Conservation (phyloP, 768 basidiomycete species). For the Lactifluus subvellereus region DNA sequence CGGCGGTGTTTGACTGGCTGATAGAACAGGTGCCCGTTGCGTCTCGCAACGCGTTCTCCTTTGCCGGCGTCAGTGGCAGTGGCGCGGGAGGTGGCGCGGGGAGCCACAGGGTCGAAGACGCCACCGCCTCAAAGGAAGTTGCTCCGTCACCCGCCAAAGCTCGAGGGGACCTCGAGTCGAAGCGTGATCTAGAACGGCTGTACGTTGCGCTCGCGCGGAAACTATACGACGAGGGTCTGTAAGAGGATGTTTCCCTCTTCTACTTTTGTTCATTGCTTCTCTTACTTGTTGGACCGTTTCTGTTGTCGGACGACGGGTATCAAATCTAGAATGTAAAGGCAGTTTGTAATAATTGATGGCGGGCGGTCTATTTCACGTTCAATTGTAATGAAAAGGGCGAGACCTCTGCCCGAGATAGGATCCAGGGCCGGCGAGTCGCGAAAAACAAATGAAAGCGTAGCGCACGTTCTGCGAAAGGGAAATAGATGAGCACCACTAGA, state of each 20-base stretch:
- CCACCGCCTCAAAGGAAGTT: not conserved
- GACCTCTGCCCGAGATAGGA: too few relatives aligned
- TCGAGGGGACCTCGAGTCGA: slow-evolving; percentile 51
- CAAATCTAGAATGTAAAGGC: not conserved
- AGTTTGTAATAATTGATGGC: too few relatives aligned
- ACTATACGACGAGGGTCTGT: slow-evolving; percentile 89
- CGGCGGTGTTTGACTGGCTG: slow-evolving; percentile 74
- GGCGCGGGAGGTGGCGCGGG: slow-evolving; percentile 8
- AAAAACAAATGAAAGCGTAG: too few relatives aligned
- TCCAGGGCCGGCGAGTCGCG: too few relatives aligned
- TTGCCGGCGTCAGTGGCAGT: not conserved
- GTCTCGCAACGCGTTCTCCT: slow-evolving; percentile 13
- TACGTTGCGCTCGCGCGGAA: slow-evolving; percentile 86
- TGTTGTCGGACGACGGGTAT: not conserved
- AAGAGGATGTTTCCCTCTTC: not conserved
- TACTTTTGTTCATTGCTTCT: not conserved
- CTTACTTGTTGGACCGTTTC: not conserved
- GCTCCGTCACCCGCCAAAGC: slow-evolving; percentile 25
- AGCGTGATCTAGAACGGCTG: slow-evolving; percentile 80
- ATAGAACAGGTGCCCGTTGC: slow-evolving; percentile 50
- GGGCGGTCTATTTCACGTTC: too few relatives aligned
- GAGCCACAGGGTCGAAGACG: not conserved
- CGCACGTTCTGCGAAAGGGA: too few relatives aligned
- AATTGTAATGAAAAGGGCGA: too few relatives aligned
- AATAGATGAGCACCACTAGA: too few relatives aligned